Evolutionary conservation across 2,329 filamentous ascomycete genomes (phyloP), one percentile per base, ranked within the genome.

Genomic region (Gaeumannomyces sp.): DNA sequence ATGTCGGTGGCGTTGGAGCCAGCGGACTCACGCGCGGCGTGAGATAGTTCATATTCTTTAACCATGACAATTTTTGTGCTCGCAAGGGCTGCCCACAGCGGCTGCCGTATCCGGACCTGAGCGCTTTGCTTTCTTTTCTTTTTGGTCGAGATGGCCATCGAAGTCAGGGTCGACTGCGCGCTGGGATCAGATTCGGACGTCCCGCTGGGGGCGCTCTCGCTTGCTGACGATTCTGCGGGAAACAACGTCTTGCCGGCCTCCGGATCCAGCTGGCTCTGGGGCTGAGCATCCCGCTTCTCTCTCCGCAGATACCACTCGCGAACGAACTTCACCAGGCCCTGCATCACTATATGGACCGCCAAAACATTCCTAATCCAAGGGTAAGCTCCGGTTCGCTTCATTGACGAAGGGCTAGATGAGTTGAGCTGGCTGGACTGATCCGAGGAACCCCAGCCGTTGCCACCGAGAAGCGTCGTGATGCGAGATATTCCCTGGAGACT

Each of bases 51-150:
- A 71, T 92, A 91, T 77, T 93, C 93, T 79, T 96, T 95, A 73
- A 96, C 89, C 78, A 97, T 92, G 71, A 95, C 94, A 74, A 97
- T 93, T 82, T 97, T 97, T 73, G 93, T 97, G 78, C 92, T 97
- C 63, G 93, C 93, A 71, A 97, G 85, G 61, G 93, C 93, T 68
- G 93, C 92, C 93, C 93, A 97, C 69, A 97, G 85, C 61, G 93
- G 93, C 78, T 97, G 93, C 73, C 92, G 89, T 75, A 92, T 91
- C 76, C 93, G 85, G 70, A 96, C 92, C 76, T 95, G 91, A 66
- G 92, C 93, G 73, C 91, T 94, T 78, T 96, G 92, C 79, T 95
- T 94, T 78, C 90, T 87, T 79, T 91, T 90, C 79, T 92, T 95
- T 78, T 95, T 96, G 68, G 84, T 86, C 79, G 73, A 87, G 80